Evolutionary conservation across 306 rosid species (phyloP), one percentile per base, ranked within the genome.

Genomic region (Geum urbanum): DNA sequence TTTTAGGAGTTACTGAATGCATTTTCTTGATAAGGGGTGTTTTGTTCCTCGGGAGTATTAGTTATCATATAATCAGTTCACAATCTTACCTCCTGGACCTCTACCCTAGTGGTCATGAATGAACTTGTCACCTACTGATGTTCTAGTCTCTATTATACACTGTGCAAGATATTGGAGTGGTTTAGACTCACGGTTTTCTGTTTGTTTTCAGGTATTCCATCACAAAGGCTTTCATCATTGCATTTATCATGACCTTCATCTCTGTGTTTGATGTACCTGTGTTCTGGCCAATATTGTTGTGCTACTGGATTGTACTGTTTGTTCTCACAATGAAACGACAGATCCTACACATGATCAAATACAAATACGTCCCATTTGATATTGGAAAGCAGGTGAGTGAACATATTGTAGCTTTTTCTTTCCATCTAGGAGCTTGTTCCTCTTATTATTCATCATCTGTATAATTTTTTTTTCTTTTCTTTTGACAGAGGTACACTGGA

Each of bases 281-380:
- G 73, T 88, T 88, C 83, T 85, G 90, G 94, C 90, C 94, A 57
- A 83, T 88, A 67, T 78, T 88, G 73, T 83, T 88, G 27, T 88
- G 81, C 76, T 85, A 83, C 76, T 88, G 95, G 89, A 15, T 84
- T 76, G 87, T 84, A 45, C 86, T 88, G n/a, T 88, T 88, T 69
- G 74, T 81, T 63, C 88, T 85, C 81, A 88, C 91, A 13, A 86
- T 88, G 91, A 88, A 86, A 83, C 86, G 95, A 70, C 95, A 88
- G 74, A 86, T 86, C 80, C 72, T 78, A 79, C 95, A 88, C 79
- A 82, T 84, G 95, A 84, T 88, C 54, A 88, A 88, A 77, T 82
- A 85, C 77, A 86, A 77, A 74, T 88, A 88, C 41, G 56, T 88
- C 56, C 91, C 95, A 8, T 80, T 88, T 84, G 80, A 68, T 81